Base-by-base conservation (phyloP, 1,284 basidiomycete species). In the Malassezia equina region DNA sequence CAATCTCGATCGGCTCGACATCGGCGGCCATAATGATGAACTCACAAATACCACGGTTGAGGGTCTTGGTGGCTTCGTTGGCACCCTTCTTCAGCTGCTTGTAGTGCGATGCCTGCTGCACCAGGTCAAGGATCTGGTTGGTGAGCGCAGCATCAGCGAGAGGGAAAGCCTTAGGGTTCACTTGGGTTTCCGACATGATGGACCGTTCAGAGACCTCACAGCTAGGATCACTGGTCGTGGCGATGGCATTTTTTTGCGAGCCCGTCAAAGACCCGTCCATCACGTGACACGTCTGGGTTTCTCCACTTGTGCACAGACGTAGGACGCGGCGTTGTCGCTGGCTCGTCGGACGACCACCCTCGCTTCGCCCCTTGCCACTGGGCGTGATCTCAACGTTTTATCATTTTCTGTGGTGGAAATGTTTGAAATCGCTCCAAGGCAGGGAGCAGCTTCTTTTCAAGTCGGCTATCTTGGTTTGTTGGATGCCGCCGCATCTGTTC, bases 1-100 rank as follows among this genome's bases (percentile, higher is more conserved):
- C 80, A 75, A 99, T 98, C 77, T 98, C 93, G 71, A 99, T 83
- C 48, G 93, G 93, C 77, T 98, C 91, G 43, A 93, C 64, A 71
- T 76, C 78, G 60, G 90, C 94, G 56, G 94, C 94, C 78, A 99
- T 81, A 73, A 99, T 84, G 78, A 98, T 93, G 78, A 99, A 89
- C 79, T 98, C 94, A 67, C 90, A 88, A 70, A 96, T 91, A 79
- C 94, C 93, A 75, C 94, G 88, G 78, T 98, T 98, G 63, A 98
- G 82, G 23, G 94, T 98, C 81, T 96, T 96, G 65, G 91, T 95
- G 31, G 76, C 77, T 81, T 94, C 90, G 76, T 94, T 94, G 39
- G 90, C 90, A 63, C 93, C 93, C 80, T 98, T 98, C 80, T 96
- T 98, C 51, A 98, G 80, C 78, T 95, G 90, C 78, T 93, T 91